Evolutionary conservation across 441 rosid genomes (phyloP).

Genomic region (Pelargonium fulgidum): DNA sequence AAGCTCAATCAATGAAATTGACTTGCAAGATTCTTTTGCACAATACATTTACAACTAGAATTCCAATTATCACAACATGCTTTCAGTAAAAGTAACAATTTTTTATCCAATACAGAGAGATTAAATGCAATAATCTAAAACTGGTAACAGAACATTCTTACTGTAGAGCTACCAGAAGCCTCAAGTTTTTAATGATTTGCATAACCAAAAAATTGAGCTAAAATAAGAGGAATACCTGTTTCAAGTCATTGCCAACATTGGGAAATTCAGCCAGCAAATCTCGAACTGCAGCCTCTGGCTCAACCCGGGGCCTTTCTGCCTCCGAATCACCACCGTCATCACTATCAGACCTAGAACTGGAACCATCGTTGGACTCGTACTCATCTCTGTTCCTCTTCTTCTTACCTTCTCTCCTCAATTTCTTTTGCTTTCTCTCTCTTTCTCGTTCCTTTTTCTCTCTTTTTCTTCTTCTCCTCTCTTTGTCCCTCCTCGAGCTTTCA

Average conservation of each 20-base stretch:
- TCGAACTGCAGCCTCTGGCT: conserved; percentile 43
- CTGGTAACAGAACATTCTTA: background rate
- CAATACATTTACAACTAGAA: background rate
- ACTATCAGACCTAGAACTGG: conserved; percentile 24
- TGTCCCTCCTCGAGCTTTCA: conserved; percentile 48
- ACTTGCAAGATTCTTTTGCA: background rate
- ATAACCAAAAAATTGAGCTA: background rate
- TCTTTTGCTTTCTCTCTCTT: conserved; percentile 35
- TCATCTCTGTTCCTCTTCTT: conserved; percentile 39
- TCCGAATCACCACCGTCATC: conserved; percentile 23
- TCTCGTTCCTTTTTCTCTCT: conserved; percentile 25
- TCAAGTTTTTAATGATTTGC: background rate
- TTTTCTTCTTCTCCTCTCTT: conserved; percentile 35
- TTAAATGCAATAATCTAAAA: background rate
- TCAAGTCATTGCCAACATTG: conserved; percentile 57
- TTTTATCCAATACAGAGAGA: background rate
- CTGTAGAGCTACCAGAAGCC: background rate
- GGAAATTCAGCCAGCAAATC: conserved; percentile 60
- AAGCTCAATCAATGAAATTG: background rate
- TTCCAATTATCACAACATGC: background rate
- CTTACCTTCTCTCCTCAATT: conserved; percentile 30
- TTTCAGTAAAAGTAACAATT: background rate
- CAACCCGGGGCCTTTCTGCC: conserved; percentile 24
- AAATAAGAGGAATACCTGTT: conserved; percentile 38
- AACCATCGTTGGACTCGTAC: conserved; percentile 29